phyloP scores from a whole-genome alignment of 2,329 filamentous ascomycete genomes.

The Penicillium rolfsii region DNA sequence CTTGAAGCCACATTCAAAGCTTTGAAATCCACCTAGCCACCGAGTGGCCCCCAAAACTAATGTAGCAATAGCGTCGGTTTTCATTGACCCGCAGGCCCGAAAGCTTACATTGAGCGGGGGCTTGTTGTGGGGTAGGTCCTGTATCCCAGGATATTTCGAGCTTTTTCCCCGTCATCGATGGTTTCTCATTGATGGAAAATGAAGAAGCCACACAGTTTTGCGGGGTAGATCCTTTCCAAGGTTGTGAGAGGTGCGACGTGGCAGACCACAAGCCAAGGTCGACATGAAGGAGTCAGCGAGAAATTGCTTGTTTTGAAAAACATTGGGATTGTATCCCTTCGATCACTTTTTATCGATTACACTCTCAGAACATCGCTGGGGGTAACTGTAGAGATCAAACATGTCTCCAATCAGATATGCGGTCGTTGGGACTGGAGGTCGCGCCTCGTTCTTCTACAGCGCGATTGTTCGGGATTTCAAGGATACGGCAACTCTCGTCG shows the following conservation, averaged over 20 bases:
- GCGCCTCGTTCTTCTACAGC: conserved; percentile 25
- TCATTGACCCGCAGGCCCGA: conserved; percentile 6
- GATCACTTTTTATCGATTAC: neutral
- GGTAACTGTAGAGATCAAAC: neutral
- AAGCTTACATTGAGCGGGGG: neutral
- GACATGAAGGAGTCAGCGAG: neutral
- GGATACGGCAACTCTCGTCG: conserved; percentile 20
- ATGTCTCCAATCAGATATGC: conserved; percentile 30
- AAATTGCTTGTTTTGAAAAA: neutral
- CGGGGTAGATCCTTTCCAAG: neutral
- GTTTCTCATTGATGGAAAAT: conserved; percentile 5
- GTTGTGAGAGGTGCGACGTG: neutral
- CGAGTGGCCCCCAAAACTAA: neutral
- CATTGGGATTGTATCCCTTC: neutral
- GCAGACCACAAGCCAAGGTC: neutral
- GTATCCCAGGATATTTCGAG: neutral
- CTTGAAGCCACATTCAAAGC: neutral
- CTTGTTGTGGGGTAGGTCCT: neutral
- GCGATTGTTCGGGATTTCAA: conserved; percentile 23
- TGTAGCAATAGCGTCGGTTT: neutral
- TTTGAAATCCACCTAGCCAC: neutral
- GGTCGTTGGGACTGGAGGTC: conserved; percentile 36
- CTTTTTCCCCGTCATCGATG: too few species aligned
- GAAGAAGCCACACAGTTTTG: neutral
- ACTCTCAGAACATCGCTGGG: neutral